phyloP scores from a whole-genome alignment of 2,329 filamentous ascomycete genomes.

The Fusarium sublunatum region DNA sequence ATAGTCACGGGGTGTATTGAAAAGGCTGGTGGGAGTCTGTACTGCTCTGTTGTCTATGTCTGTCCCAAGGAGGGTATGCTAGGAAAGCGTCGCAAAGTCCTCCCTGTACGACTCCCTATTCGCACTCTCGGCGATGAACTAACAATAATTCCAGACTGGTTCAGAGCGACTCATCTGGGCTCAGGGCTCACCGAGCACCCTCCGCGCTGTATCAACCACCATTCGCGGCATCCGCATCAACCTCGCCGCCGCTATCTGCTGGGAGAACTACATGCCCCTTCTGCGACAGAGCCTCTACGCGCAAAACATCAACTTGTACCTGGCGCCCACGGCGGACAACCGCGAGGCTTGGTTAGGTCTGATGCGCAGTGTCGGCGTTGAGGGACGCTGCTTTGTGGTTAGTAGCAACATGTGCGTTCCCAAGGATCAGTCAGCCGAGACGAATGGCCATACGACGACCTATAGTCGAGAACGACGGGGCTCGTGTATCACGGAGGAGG shows the following conservation, averaged over 20 bases:
- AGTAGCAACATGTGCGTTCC: constrained; percentile 85
- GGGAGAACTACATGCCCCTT: constrained; percentile 97
- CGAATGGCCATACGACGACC: constrained; percentile 7
- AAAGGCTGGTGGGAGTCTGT: constrained; percentile 81
- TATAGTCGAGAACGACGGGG: constrained; percentile 35
- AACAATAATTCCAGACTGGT: constrained; percentile 66
- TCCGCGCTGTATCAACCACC: constrained; percentile 80
- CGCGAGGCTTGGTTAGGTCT: constrained; percentile 84
- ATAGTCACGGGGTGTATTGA: constrained; percentile 84
- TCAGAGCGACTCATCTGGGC: constrained; percentile 89
- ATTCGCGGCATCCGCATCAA: constrained; percentile 84
- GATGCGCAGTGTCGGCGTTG: constrained; percentile 84
- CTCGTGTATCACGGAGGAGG: constrained; percentile 60
- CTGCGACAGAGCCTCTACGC: constrained; percentile 84
- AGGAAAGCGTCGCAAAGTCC: constrained; percentile 91
- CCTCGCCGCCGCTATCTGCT: constrained; percentile 89
- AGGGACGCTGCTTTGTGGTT: constrained; percentile 87
- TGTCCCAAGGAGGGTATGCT: constrained; percentile 78
- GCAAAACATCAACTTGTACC: constrained; percentile 91
- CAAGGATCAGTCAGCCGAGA: constrained; percentile 8
- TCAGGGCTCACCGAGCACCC: constrained; percentile 81
- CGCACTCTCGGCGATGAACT: background rate
- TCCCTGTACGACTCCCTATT: constrained; percentile 71
- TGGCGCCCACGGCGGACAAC: constrained; percentile 89
- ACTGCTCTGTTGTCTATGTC: constrained; percentile 85